A percentile compares a stretch with the other conserved stretches of the same genome.
These are phyloP conservation scores for Geotrichum ghanense DNA, from an alignment of 805 yeast genomes.

Conservation along the genomic window DNA sequence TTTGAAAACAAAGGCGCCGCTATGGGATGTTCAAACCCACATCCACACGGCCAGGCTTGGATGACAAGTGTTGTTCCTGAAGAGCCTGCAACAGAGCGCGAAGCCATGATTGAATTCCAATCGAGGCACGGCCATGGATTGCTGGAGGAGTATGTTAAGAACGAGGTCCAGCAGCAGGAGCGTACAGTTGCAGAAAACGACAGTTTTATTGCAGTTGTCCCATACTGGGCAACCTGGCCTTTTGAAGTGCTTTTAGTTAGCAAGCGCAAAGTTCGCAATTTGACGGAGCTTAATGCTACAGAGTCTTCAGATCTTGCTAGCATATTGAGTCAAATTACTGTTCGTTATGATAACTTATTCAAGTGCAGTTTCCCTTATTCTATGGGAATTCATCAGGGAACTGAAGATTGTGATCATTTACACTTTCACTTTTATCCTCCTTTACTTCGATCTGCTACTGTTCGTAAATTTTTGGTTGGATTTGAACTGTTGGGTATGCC, in stretches of 20 bases:
- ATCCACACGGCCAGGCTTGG: slow-evolving; percentile 81
- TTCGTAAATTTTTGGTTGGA: slow-evolving; percentile 65
- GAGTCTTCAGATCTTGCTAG: slow-evolving; percentile 47
- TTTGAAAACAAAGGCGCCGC: slow-evolving; percentile 71
- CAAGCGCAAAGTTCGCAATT: slow-evolving; percentile 40
- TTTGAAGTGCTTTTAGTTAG: slow-evolving; percentile 58
- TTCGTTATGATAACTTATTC: slow-evolving; percentile 60
- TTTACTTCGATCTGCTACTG: slow-evolving; percentile 60
- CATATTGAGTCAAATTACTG: slow-evolving; percentile 41
- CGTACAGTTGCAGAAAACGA: slow-evolving; percentile 52
- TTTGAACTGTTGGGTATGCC: slow-evolving; percentile 49
- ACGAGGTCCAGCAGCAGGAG: slow-evolving; percentile 34
- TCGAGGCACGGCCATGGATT: slow-evolving; percentile 35
- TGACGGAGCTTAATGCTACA: slow-evolving; percentile 34
- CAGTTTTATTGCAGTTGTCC: slow-evolving; percentile 56
- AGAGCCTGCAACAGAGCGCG: slow-evolving; percentile 51
- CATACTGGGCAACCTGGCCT: slow-evolving; percentile 81
- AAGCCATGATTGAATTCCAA: slow-evolving; percentile 37
- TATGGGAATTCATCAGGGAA: slow-evolving; percentile 75
- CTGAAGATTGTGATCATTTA: slow-evolving; percentile 42
- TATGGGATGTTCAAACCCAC: slow-evolving; percentile 77
- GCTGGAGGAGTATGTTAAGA: slow-evolving; percentile 49
- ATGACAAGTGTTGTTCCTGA: slow-evolving; percentile 52
- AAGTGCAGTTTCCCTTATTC: slow-evolving; percentile 65
- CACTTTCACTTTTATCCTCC: slow-evolving; percentile 78